These are phyloP conservation scores for Leccinum longicurvipes DNA, from an alignment of 768 basidiomycete species.

Conservation along the genomic window DNA sequence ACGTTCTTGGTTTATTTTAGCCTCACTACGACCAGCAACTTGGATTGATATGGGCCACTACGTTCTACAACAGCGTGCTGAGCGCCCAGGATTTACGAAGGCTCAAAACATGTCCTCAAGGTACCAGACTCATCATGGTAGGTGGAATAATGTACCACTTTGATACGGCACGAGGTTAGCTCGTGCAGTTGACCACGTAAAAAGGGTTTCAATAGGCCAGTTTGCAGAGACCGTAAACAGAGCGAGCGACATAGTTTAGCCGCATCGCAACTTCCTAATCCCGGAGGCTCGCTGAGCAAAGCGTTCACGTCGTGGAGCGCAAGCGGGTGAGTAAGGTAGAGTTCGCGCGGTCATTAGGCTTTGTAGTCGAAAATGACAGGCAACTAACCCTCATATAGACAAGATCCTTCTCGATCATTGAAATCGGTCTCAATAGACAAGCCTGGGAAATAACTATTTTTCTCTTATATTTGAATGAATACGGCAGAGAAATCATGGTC, in stretches of 20 bases:
- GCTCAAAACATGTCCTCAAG: no score
- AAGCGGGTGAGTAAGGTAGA: neutral
- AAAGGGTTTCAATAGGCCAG: neutral
- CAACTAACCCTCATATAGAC: neutral
- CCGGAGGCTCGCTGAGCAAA: neutral
- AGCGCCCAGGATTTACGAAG: no score
- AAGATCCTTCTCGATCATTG: neutral
- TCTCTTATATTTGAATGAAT: neutral
- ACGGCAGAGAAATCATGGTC: neutral
- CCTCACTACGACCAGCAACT: no score
- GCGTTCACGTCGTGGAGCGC: neutral
- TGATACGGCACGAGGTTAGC: neutral
- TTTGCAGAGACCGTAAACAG: neutral
- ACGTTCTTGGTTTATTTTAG: no score
- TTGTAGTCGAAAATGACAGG: neutral
- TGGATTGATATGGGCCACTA: no score
- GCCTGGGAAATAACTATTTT: conserved; percentile 7
- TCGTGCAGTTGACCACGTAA: no score
- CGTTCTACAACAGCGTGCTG: no score
- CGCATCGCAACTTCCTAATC: neutral
- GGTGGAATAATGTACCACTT: neutral
- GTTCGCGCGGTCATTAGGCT: neutral
- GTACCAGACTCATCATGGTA: neutral
- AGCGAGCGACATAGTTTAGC: neutral
- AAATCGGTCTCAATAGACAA: neutral